Conservation (phyloP, 441 rosid species). For the Erodium trifolium region DNA sequence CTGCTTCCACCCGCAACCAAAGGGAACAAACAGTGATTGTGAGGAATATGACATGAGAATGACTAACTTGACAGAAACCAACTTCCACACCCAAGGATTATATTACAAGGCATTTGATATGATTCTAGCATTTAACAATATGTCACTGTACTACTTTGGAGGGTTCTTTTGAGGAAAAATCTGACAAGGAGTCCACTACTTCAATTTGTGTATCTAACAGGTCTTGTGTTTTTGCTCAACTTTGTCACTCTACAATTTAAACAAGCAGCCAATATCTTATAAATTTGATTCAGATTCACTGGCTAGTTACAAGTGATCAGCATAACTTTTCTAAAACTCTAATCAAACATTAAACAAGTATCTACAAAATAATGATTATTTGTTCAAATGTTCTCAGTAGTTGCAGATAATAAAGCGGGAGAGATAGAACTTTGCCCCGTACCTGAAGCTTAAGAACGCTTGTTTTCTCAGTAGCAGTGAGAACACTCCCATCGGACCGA, state of each 20-base stretch:
- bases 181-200: neutral
- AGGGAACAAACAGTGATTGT: no score
- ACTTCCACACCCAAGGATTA: no score
- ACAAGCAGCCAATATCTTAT: neutral
- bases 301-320: neutral
- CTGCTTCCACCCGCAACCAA: no score
- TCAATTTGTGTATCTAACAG: neutral
- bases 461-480: conserved; percentile 64
- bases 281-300: neutral
- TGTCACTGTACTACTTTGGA: neutral
- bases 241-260: neutral
- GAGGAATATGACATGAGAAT: no score
- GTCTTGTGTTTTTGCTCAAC: neutral
- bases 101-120: no score
- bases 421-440: neutral
- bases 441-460: conserved; percentile 90
- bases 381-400: no score
- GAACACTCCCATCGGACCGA: conserved; percentile 44
- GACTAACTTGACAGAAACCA: no score
- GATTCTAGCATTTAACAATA: no score
- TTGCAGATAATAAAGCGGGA: neutral
- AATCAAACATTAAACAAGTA: no score
- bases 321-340: no score
- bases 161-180: neutral
- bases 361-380: no score